Percentiles rank a stretch among this genome's conserved stretches.
Evolutionary conservation across 306 rosid genomes (phyloP).

Genomic region (Castanospermum australe): DNA sequence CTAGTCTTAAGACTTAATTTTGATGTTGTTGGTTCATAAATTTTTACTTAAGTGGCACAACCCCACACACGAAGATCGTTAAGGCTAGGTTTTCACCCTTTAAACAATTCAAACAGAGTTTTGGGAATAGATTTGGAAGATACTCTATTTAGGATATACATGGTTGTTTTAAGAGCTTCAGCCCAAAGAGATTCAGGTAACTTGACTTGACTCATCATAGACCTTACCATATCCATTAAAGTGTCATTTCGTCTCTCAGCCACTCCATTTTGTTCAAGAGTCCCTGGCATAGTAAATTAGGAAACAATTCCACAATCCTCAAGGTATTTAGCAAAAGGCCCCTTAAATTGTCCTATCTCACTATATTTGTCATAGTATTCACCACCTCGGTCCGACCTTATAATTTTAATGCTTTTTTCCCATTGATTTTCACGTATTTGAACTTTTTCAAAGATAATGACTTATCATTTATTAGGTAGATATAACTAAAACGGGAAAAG

Average conservation of each 20-base stretch:
- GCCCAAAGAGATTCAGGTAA: no score
- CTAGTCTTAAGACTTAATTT: not conserved
- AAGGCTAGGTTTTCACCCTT: not conserved
- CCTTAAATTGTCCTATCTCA: no score
- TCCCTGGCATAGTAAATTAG: not conserved
- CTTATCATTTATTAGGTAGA: not conserved
- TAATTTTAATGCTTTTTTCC: no score
- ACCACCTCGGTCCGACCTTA: no score
- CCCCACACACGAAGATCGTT: not conserved
- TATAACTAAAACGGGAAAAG: not conserved
- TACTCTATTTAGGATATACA: not conserved
- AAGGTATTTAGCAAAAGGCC: not conserved
- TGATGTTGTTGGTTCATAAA: not conserved
- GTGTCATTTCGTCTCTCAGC: not conserved
- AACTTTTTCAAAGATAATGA: not conserved
- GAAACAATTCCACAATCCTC: not conserved
- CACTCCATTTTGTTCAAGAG: not conserved
- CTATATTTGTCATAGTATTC: no score
- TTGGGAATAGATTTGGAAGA: not conserved
- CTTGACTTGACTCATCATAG: not conserved
- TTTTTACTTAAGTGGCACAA: not conserved
- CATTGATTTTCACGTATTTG: not conserved
- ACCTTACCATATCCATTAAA: not conserved
- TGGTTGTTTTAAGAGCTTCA: no score
- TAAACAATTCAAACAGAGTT: not conserved